A percentile compares a stretch with the other conserved stretches of the same genome.
Evolutionary conservation across 2,329 filamentous ascomycete species (phyloP).

Genomic region (Lachnellula subtilissima): DNA sequence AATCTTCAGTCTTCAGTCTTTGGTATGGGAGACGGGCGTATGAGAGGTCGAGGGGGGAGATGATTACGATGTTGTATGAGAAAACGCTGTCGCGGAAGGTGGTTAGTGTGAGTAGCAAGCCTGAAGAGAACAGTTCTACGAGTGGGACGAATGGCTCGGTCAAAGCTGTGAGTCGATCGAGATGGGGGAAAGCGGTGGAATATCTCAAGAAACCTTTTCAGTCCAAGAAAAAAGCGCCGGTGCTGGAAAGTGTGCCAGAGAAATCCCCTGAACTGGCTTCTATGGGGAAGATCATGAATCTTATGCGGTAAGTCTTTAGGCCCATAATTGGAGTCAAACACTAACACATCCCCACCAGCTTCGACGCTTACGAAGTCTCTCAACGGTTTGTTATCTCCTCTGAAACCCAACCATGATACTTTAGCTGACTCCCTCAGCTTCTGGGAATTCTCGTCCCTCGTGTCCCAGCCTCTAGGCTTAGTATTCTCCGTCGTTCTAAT

Average conservation of each 20-base stretch:
- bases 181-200: slow-evolving; percentile 12
- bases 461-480: slow-evolving; percentile 74
- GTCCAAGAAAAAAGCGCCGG: slow-evolving; percentile 12
- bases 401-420: not conserved
- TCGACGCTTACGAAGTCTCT: slow-evolving; percentile 74
- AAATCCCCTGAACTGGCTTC: slow-evolving; percentile 58
- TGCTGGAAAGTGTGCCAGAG: slow-evolving; percentile 22
- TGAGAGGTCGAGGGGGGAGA: slow-evolving; percentile 76
- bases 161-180: slow-evolving; percentile 7
- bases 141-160: slow-evolving; percentile 5
- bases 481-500: slow-evolving; percentile 68
- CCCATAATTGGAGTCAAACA: too few species aligned
- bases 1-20: slow-evolving; percentile 62
- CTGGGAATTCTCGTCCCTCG: slow-evolving; percentile 77
- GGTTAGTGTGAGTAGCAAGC: slow-evolving; percentile 26
- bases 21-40: slow-evolving; percentile 86
- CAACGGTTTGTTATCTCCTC: slow-evolving; percentile 40
- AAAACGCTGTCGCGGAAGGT: slow-evolving; percentile 44
- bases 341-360: slow-evolving; percentile 9
- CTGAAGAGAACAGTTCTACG: slow-evolving; percentile 11
- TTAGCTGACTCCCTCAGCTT: slow-evolving; percentile 45
- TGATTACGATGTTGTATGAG: slow-evolving; percentile 80
- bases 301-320: slow-evolving; percentile 58
- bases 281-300: slow-evolving; percentile 85
- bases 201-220: slow-evolving; percentile 23